Conservation (phyloP, 495 filamentous ascomycete genomes). For the Geoglossum glabrum region DNA sequence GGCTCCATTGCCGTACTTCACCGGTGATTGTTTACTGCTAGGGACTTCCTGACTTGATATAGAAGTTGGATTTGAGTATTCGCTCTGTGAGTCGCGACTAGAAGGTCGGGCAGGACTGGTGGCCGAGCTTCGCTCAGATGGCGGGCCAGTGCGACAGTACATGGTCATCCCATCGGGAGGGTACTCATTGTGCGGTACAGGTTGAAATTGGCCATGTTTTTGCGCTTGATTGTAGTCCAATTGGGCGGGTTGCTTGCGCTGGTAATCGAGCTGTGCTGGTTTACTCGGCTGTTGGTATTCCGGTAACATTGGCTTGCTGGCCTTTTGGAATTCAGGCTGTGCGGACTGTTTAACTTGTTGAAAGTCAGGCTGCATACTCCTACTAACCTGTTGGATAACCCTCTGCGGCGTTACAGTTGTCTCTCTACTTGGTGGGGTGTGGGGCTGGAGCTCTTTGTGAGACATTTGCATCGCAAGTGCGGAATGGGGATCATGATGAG, state of each 20-base stretch:
- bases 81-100: constrained; percentile 80
- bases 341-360: background rate
- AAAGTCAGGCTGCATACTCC: background rate
- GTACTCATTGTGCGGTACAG: constrained; percentile 80
- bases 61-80: constrained; percentile 76
- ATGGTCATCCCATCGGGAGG: constrained; percentile 97
- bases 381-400: background rate
- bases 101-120: constrained; percentile 55
- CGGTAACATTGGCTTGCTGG: background rate
- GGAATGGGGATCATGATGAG: constrained; percentile 66
- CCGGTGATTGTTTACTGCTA: constrained; percentile 46
- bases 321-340: constrained; percentile 4
- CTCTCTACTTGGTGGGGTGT: constrained; percentile 30
- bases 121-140: constrained; percentile 66
- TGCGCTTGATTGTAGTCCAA: constrained; percentile 13
- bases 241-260: constrained; percentile 2
- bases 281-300: background rate
- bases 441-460: constrained; percentile 28
- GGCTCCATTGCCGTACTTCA: constrained; percentile 36
- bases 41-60: constrained; percentile 49
- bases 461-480: constrained; percentile 42
- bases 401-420: constrained; percentile 34
- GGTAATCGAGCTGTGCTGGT: background rate
- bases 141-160: constrained; percentile 74
- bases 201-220: constrained; percentile 42